A percentile compares a stretch with the other conserved stretches of the same genome.
These are phyloP conservation scores for Phoenix dactylifera DNA, from an alignment of 176 grass and related monocot genomes.

Conservation along the genomic window DNA sequence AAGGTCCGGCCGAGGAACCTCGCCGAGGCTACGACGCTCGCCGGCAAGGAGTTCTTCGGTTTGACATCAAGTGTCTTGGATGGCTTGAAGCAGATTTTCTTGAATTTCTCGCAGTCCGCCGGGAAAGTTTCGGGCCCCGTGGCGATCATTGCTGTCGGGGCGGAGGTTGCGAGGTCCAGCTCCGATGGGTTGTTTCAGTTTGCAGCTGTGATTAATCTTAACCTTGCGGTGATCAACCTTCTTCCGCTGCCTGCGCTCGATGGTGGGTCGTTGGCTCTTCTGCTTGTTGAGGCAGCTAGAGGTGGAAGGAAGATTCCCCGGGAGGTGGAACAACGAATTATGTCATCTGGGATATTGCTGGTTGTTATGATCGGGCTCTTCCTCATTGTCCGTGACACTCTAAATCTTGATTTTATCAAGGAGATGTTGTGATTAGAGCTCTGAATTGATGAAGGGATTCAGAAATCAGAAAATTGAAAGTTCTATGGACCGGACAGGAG, in stretches of 20 bases:
- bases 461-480: too few species aligned
- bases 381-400: conserved; percentile 88
- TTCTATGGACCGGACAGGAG: too few species aligned
- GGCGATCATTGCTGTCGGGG: conserved; percentile 80
- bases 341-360: conserved; percentile 80
- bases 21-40: conserved; percentile 41
- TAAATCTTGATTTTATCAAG: conserved; percentile 95
- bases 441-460: not conserved
- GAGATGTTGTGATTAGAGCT: conserved; percentile 56
- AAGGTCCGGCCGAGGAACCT: conserved; percentile 41
- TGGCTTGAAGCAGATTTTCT: conserved; percentile 71
- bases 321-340: conserved; percentile 87
- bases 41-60: conserved; percentile 49
- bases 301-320: conserved; percentile 81
- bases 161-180: conserved; percentile 71
- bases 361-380: conserved; percentile 80
- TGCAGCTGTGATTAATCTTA: conserved; percentile 79
- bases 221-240: conserved; percentile 82
- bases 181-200: conserved; percentile 75
- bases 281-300: conserved; percentile 77
- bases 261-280: conserved; percentile 55
- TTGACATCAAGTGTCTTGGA: conserved; percentile 50
- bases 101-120: conserved; percentile 78
- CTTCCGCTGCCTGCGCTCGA: conserved; percentile 68
- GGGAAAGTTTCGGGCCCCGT: conserved; percentile 80